These are phyloP conservation scores for Rhodomyrtus psidioides DNA, from an alignment of 441 rosid genomes.

Conservation along the genomic window DNA sequence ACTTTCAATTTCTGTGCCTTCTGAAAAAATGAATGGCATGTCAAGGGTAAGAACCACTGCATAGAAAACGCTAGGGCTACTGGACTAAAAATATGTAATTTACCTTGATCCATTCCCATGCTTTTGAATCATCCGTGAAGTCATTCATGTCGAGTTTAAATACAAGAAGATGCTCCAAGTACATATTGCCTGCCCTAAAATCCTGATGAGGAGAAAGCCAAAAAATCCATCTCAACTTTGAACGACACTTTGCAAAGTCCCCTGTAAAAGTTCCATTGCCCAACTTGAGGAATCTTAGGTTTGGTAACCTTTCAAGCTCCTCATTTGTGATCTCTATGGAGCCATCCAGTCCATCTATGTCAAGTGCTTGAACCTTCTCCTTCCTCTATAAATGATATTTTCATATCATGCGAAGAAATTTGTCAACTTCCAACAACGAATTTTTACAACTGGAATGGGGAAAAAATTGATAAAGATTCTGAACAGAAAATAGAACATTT, in stretches of 20 bases:
- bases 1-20: background rate
- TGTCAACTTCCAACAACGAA: background rate
- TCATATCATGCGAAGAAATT: background rate
- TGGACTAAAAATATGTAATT: background rate
- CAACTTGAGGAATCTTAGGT: background rate
- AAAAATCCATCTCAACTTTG: background rate
- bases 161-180: background rate
- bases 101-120: background rate
- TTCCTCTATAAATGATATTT: background rate
- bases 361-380: background rate
- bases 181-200: background rate
- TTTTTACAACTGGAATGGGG: background rate
- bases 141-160: rapidly evolving
- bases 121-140: background rate
- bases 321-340: background rate
- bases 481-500: rapidly evolving
- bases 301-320: background rate
- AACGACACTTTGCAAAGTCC: background rate
- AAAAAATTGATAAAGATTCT: background rate
- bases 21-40: background rate
- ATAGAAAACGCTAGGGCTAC: background rate
- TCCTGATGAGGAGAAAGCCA: background rate
- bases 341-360: background rate
- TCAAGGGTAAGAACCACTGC: background rate
- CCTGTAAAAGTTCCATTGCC: background rate